Evolutionary conservation across 495 filamentous ascomycete genomes (phyloP).

Genomic region (Penicillium ucsense): DNA sequence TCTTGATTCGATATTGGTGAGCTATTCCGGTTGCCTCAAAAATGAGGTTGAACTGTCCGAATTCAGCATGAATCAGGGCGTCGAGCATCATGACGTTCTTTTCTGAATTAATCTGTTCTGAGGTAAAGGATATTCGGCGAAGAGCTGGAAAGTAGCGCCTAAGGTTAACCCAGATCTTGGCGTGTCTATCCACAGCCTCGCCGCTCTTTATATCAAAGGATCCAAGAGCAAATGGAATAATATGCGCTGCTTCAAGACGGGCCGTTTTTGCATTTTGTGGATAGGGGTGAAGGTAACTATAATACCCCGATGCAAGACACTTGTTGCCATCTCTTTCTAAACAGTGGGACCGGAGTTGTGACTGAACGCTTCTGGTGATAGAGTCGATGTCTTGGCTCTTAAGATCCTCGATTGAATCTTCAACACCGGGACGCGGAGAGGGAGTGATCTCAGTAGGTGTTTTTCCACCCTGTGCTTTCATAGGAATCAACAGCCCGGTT

Average conservation of each 20-base stretch:
- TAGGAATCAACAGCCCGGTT: slow-evolving; percentile 6
- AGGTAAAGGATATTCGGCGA: slow-evolving; percentile 2
- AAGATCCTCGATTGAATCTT: slow-evolving; percentile 9
- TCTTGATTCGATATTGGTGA: slow-evolving; percentile 11
- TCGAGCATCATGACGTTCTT: slow-evolving; percentile 8
- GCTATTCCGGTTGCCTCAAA: slow-evolving; percentile 5
- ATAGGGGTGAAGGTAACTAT: slow-evolving; percentile 3
- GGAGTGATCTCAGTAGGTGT: slow-evolving; percentile 8
- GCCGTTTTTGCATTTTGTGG: slow-evolving; percentile 6
- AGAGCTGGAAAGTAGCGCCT: slow-evolving; percentile 7
- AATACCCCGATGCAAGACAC: slow-evolving; percentile 9
- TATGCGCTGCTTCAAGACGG: slow-evolving; percentile 7
- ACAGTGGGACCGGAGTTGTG: slow-evolving; percentile 4
- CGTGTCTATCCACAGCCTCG: slow-evolving; percentile 3
- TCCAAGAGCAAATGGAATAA: slow-evolving; percentile 9
- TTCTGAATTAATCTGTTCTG: slow-evolving; percentile 6
- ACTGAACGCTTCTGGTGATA: slow-evolving; percentile 5
- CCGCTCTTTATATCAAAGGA: slow-evolving; percentile 4
- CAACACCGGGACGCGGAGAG: slow-evolving; percentile 5
- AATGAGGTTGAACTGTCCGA: slow-evolving; percentile 7
- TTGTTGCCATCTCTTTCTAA: slow-evolving; percentile 10
- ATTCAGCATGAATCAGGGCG: slow-evolving; percentile 1
- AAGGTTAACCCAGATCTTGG: slow-evolving; percentile 8
- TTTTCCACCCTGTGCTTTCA: slow-evolving; percentile 11
- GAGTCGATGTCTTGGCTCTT: slow-evolving; percentile 7